Evolutionary conservation across 225 moss, liverwort and hornwort species (phyloP), one percentile per base, ranked within the genome.

Genomic region (Polytrichum formosum): DNA sequence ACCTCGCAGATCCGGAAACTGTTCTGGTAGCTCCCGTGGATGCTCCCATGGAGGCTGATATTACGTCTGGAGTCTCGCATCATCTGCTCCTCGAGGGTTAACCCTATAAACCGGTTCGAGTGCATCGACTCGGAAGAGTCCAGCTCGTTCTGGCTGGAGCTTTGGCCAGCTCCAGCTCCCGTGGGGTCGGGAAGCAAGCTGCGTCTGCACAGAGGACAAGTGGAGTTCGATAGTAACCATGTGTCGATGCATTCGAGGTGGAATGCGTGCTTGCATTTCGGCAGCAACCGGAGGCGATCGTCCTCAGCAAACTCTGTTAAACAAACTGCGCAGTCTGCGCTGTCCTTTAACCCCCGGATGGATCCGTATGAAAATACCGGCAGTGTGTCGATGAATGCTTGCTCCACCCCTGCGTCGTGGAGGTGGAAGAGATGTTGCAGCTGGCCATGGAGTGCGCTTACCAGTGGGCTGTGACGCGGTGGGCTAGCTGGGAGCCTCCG

Each of bases 401-500:
- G 95, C 77, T 92, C 90, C 54, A 95, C 93, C 18, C 95, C 95
- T 4, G 95, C 87, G 56, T 95, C 95, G 58, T 95, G 95, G 16
- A 95, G 61, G 61, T 92, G 93, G 56, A 95, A 95, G 4, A 95
- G 77, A n/a, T 95, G 95, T 76, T 95, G 95, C 25, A 95, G 87
- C 75, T 91, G 95, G 7, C 95, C 95, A 59, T 95, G 95, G 18
- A 95, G 89, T 20, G 93, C 95, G 30, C 93, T 93, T 53, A 85
- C 85, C 64, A 91, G 71, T 5, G 86, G 86, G 28, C 80, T 80
- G 33, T 87, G 86, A 53, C 83, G 86, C 60, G 74, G 86, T 22
- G 28, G 18, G 56, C 74, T 76, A 46, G 54, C 80, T 82, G 55
- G 90, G 5, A 84, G 84, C 9, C 90, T 88, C 26, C 91, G 80